Base-by-base conservation (phyloP, 306 rosid species). In the Carpinus fangiana region DNA sequence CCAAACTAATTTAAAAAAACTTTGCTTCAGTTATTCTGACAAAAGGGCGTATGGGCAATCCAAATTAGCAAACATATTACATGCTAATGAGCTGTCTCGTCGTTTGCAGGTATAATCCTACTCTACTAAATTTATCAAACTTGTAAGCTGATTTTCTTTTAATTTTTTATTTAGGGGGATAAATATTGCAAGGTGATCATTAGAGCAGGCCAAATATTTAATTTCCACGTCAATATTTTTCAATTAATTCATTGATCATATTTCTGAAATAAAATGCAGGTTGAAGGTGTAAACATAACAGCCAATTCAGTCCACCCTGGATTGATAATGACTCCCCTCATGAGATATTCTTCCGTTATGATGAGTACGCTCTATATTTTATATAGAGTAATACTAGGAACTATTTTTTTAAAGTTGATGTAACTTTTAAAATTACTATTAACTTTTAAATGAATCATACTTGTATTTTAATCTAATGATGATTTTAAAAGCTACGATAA, bases 1-100 rank as follows among this genome's bases (percentile, higher is more conserved):
- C 26, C 1, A 23, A 23, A 23, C 26, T 23, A 23, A 23, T 23
- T 23, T 23, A 23, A 23, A 23, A 23, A 1, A 23, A 23, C 34
- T 31, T 72, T 55, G 43, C 81, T 73, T 74, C 86, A 92, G 98
- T 78, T 95, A 95, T 80, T 85, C 88, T 8, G 97, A 92, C 87
- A 95, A 95, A 80, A 89, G 26, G 73, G 98, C 98, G 0, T 95
- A 95, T 43, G 98, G 98, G 12, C 98, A 95, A 61, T 95, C 98
- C 85, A 95, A 95, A 78, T 78, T 92, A 73, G 95, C 98, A 36
- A 95, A 92, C 86, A 82, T 92, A 74, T 79, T 95, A 13, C 98
- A 95, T 28, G 85, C 88, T 52, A 91, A 88, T 5, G 98, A 92
- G 82, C 92, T 95, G 45, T 85, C 96, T 47, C 95, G 91, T 70